Percentiles rank a stretch among this genome's conserved stretches.
Conservation (phyloP, 768 basidiomycete genomes). For the Suillus americanus region DNA sequence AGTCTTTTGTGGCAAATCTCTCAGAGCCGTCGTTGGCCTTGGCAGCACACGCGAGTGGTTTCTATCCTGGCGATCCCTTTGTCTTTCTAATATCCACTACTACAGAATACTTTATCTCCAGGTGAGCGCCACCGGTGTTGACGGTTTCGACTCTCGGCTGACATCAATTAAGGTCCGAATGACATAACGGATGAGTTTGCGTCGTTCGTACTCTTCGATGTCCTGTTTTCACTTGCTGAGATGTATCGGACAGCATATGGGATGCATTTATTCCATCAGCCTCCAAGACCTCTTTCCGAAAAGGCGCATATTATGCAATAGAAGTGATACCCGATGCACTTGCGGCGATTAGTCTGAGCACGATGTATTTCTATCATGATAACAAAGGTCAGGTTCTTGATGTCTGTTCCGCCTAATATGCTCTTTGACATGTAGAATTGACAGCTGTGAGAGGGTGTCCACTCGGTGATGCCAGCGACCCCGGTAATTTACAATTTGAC, state of each 20-base stretch:
- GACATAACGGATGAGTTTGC: slow-evolving; percentile 66
- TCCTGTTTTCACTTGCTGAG: slow-evolving; percentile 5
- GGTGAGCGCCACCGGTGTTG: slow-evolving; percentile 36
- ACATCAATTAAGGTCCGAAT: slow-evolving; percentile 56
- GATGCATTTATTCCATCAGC: slow-evolving; percentile 75
- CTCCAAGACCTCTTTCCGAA: slow-evolving; percentile 71
- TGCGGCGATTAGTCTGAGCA: slow-evolving; percentile 84
- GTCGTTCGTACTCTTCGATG: slow-evolving; percentile 45
- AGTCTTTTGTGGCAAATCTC: slow-evolving; percentile 2
- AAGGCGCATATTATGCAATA: slow-evolving; percentile 81
- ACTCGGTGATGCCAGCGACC: slow-evolving; percentile 62
- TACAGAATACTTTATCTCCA: slow-evolving; percentile 65
- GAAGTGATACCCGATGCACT: slow-evolving; percentile 77
- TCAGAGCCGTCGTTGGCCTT: background rate
- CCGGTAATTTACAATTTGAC: slow-evolving; percentile 86
- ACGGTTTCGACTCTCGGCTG: slow-evolving; percentile 7
- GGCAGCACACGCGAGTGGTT: slow-evolving; percentile 55
- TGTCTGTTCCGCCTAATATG: slow-evolving; percentile 4
- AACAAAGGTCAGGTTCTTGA: slow-evolving; percentile 63
- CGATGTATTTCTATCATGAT: slow-evolving; percentile 88
- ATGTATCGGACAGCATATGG: slow-evolving; percentile 63
- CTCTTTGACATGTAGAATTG: slow-evolving; percentile 10
- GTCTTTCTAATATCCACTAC: slow-evolving; percentile 11
- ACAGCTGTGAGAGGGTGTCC: slow-evolving; percentile 77
- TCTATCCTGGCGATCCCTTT: slow-evolving; percentile 7